These are phyloP conservation scores for Leccinum obscurum DNA, from an alignment of 768 basidiomycete genomes.

Conservation along the genomic window DNA sequence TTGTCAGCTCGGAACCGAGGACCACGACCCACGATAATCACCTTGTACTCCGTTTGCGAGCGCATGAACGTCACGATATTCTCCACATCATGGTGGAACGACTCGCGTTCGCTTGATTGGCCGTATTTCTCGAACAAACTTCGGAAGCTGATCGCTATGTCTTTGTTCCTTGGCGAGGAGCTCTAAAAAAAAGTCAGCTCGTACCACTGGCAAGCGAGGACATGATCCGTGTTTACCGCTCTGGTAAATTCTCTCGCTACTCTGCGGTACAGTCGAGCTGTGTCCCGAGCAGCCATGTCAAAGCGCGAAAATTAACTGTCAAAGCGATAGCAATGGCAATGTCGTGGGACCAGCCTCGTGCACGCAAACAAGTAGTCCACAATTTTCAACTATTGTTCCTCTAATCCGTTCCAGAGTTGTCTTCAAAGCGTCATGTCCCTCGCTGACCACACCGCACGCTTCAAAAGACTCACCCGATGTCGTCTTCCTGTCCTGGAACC, in stretches of 20 bases:
- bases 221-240: conserved; percentile 18
- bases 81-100: conserved; percentile 50
- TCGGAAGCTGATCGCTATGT: conserved; percentile 54
- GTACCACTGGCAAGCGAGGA: not conserved
- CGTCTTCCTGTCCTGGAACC: not conserved
- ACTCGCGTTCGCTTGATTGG: conserved; percentile 19
- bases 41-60: conserved; percentile 78
- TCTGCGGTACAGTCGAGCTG: conserved; percentile 28
- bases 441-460: not conserved
- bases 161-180: conserved; percentile 38
- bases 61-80: conserved; percentile 66
- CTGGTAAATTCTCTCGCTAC: conserved; percentile 33
- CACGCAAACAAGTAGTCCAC: not conserved
- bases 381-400: conserved; percentile 23
- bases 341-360: conserved; percentile 16
- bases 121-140: conserved; percentile 46
- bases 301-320: conserved; percentile 19
- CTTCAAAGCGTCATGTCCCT: conserved; percentile 15
- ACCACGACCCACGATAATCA: conserved; percentile 37
- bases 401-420: conserved; percentile 9
- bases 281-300: conserved; percentile 25
- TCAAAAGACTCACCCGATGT: conserved; percentile 19
- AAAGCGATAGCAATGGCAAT: conserved; percentile 17
- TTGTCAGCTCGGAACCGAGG: conserved; percentile 2
- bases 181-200: conserved; percentile 33